Percentiles rank a stretch among this genome's conserved stretches.
Conservation (phyloP, 2,329 filamentous ascomycete genomes). For the Sporothrix brunneoviolacea region DNA sequence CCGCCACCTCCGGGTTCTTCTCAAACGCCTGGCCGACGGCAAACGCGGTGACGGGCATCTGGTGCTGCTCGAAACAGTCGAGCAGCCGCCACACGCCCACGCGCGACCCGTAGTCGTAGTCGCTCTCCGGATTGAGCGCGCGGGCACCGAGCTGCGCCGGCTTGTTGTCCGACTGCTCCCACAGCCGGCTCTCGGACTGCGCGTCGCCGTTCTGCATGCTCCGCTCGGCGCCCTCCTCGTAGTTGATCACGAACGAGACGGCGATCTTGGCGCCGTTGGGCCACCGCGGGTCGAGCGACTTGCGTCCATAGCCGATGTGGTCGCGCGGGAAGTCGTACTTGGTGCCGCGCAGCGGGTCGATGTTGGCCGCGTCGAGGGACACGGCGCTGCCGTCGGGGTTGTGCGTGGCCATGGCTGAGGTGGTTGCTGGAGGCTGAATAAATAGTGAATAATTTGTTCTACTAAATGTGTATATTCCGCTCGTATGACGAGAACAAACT, state of each 20-base stretch:
- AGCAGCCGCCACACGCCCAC: constrained; percentile 18
- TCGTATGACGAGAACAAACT: no score
- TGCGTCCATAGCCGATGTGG: constrained; percentile 16
- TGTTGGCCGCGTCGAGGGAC: constrained; percentile 3
- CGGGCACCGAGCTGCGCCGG: constrained; percentile 15
- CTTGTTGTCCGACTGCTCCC: constrained; percentile 15
- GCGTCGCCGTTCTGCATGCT: constrained; percentile 27
- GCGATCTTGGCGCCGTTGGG: constrained; percentile 30
- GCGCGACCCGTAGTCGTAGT: constrained; percentile 20
- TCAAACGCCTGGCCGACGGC: constrained; percentile 16
- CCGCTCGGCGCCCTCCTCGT: constrained; percentile 29
- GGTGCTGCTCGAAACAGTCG: constrained; percentile 13
- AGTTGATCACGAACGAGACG: constrained; percentile 33
- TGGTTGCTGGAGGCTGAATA: no score
- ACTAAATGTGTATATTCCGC: no score
- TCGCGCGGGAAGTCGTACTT: constrained; percentile 22
- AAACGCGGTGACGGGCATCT: constrained; percentile 12
- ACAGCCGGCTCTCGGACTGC: constrained; percentile 18
- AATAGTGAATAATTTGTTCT: no score
- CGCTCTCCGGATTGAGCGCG: constrained; percentile 14
- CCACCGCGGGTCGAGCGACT: constrained; percentile 24
- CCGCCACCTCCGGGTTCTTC: constrained; percentile 14
- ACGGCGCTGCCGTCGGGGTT: constrained; percentile 10
- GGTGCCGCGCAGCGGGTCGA: constrained; percentile 7
- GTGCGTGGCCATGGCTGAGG: neutral